phyloP scores from a whole-genome alignment of 2,329 filamentous ascomycete genomes.

The Trichoderma sp. region DNA sequence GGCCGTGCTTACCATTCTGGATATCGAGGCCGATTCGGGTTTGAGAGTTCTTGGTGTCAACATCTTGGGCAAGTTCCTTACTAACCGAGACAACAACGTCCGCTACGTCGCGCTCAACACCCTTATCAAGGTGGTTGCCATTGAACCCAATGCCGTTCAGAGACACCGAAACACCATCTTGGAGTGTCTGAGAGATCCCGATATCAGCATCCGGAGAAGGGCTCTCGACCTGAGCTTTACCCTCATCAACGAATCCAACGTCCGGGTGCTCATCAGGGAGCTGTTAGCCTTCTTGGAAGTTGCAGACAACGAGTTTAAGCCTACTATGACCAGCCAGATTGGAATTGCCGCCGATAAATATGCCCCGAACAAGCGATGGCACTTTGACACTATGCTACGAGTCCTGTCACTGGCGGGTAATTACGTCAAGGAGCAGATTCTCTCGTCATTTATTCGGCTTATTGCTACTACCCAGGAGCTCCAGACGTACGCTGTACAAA shows the following conservation, averaged over 20 bases:
- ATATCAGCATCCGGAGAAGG: slow-evolving; percentile 94
- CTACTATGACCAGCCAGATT: slow-evolving; percentile 97
- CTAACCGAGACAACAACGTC: slow-evolving; percentile 99
- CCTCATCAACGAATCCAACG: slow-evolving; percentile 94
- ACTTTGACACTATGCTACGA: slow-evolving; percentile 95
- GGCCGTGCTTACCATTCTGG: slow-evolving; percentile 92
- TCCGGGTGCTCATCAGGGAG: slow-evolving; percentile 89
- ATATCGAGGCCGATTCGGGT: slow-evolving; percentile 96
- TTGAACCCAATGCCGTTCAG: slow-evolving; percentile 97
- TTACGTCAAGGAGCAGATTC: slow-evolving; percentile 95
- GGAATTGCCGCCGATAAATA: slow-evolving; percentile 95
- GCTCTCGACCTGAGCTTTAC: slow-evolving; percentile 98
- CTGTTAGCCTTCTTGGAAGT: slow-evolving; percentile 94
- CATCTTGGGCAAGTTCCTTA: slow-evolving; percentile 95
- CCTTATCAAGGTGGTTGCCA: slow-evolving; percentile 94
- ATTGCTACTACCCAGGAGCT: slow-evolving; percentile 93
- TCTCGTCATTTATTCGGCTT: slow-evolving; percentile 93
- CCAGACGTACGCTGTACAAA: slow-evolving; percentile 95
- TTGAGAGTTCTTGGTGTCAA: slow-evolving; percentile 94
- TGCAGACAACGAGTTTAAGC: slow-evolving; percentile 98
- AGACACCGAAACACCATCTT: slow-evolving; percentile 96
- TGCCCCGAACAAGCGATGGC: slow-evolving; percentile 96
- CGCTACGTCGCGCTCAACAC: slow-evolving; percentile 98
- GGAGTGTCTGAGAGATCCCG: slow-evolving; percentile 92
- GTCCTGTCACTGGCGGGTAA: slow-evolving; percentile 93